A percentile compares a stretch with the other conserved stretches of the same genome.
Evolutionary conservation across 2,329 filamentous ascomycete genomes (phyloP).

Genomic region (Aspergillus sp.): DNA sequence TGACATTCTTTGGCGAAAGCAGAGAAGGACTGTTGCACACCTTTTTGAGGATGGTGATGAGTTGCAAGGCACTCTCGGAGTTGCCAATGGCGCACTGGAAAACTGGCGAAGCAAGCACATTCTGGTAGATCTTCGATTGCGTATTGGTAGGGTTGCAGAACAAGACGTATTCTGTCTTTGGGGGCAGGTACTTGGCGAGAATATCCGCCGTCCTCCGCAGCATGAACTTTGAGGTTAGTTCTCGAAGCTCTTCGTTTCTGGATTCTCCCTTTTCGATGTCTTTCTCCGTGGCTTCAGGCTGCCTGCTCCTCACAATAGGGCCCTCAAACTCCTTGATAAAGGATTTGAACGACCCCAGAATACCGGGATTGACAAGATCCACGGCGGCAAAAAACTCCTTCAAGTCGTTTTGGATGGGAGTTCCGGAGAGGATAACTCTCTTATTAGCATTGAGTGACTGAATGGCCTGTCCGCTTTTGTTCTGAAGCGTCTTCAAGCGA

Average conservation of each 20-base stretch:
- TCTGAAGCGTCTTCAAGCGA: conserved; percentile 66
- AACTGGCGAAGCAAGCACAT: conserved; percentile 63
- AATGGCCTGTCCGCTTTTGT: conserved; percentile 66
- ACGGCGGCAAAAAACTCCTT: conserved; percentile 68
- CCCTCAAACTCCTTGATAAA: conserved; percentile 66
- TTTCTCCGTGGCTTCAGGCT: conserved; percentile 61
- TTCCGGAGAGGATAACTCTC: conserved; percentile 65
- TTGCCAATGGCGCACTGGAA: conserved; percentile 64
- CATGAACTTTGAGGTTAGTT: conserved; percentile 63
- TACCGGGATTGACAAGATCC: conserved; percentile 67
- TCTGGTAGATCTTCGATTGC: conserved; percentile 62
- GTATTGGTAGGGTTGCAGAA: conserved; percentile 63
- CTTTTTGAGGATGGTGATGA: conserved; percentile 73
- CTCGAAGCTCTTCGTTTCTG: conserved; percentile 60
- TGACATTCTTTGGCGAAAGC: conserved; percentile 52
- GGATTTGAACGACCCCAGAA: conserved; percentile 60
- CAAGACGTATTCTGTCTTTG: conserved; percentile 67
- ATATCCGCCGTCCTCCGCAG: conserved; percentile 66
- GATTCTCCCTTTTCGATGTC: conserved; percentile 65
- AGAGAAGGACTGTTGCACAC: conserved; percentile 70
- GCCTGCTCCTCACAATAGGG: conserved; percentile 63
- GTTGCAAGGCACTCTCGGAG: conserved; percentile 62
- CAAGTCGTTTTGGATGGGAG: conserved; percentile 68
- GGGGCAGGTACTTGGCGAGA: conserved; percentile 64
- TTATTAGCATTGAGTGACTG: conserved; percentile 62